Percentiles rank a stretch among this genome's conserved stretches.
phyloP scores from a whole-genome alignment of 805 yeast genomes.

The Kluyveromyces wickerhamii region DNA sequence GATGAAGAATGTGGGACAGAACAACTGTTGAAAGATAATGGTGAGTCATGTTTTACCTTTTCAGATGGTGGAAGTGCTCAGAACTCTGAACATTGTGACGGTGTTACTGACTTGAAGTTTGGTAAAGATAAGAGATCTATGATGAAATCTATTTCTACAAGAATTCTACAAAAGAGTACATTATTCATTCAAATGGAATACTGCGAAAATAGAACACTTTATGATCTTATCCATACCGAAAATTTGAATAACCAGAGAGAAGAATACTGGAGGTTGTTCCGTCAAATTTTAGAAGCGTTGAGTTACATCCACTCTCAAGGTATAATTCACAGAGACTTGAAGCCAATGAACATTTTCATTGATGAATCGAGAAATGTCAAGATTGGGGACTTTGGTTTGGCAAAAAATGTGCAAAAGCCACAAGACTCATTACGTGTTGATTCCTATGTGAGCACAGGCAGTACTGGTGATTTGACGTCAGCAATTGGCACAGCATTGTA shows the following conservation, averaged over 20 bases:
- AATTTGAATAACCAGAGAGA: conserved; percentile 62
- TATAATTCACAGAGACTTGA: conserved; percentile 88
- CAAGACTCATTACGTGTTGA: conserved; percentile 28
- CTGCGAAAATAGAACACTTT: conserved; percentile 87
- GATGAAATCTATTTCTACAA: conserved; percentile 6
- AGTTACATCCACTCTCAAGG: conserved; percentile 90
- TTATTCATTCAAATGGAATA: conserved; percentile 97
- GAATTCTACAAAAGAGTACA: conserved; percentile 45
- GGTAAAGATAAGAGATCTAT: neutral
- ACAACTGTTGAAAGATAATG: conserved; percentile 19
- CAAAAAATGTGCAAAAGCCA: conserved; percentile 70
- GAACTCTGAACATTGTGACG: neutral
- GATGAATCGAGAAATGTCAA: conserved; percentile 84
- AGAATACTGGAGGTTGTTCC: conserved; percentile 83
- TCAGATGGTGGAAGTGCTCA: conserved; percentile 6
- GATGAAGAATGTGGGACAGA: conserved; percentile 21
- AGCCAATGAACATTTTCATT: conserved; percentile 92
- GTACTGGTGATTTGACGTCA: conserved; percentile 71
- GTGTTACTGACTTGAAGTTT: conserved; percentile 1
- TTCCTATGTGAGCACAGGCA: conserved; percentile 21
- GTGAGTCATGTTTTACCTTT: conserved; percentile 10
- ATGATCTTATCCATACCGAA: conserved; percentile 68
- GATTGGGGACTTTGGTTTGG: conserved; percentile 95
- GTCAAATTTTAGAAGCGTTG: conserved; percentile 85
- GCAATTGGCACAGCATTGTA: conserved; percentile 92